phyloP scores from a whole-genome alignment of 768 basidiomycete species.

The Podaxis sp. region DNA sequence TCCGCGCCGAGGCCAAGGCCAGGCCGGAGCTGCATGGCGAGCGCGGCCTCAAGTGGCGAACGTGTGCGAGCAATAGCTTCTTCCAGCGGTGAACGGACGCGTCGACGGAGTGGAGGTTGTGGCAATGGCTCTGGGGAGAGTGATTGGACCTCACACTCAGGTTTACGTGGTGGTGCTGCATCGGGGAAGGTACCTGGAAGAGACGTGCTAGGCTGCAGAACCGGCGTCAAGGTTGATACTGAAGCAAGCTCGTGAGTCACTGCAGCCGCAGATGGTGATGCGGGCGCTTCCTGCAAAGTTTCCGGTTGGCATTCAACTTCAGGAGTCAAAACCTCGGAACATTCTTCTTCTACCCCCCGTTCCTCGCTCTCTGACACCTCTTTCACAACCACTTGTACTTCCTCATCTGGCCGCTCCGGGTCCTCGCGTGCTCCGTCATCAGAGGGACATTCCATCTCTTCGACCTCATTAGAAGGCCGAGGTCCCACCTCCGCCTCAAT shows the following conservation, averaged over 20 bases:
- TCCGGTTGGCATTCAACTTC: neutral
- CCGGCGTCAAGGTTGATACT: neutral
- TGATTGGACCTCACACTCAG: neutral
- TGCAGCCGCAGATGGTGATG: neutral
- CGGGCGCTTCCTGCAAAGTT: neutral
- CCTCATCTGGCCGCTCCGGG: neutral
- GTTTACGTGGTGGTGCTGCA: neutral
- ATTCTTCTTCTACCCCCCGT: neutral
- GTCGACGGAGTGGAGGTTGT: slow-evolving; percentile 11
- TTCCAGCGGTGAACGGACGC: slow-evolving; percentile 6
- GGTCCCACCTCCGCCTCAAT: neutral
- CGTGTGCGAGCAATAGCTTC: slow-evolving; percentile 19
- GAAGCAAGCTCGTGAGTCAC: neutral
- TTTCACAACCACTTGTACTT: neutral
- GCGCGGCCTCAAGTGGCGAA: slow-evolving; percentile 61
- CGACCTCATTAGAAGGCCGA: neutral
- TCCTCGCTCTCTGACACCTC: neutral
- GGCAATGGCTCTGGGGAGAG: slow-evolving; percentile 11
- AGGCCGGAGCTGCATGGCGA: slow-evolving; percentile 77
- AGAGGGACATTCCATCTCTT: neutral
- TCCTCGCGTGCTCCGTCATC: neutral
- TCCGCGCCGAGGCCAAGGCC: slow-evolving; percentile 70
- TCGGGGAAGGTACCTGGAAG: slow-evolving; percentile 30
- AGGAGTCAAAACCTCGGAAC: neutral
- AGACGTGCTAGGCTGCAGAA: slow-evolving; percentile 19